These are phyloP conservation scores for Hansenula anomala DNA, from an alignment of 1,139 yeast genomes.

Conservation along the genomic window DNA sequence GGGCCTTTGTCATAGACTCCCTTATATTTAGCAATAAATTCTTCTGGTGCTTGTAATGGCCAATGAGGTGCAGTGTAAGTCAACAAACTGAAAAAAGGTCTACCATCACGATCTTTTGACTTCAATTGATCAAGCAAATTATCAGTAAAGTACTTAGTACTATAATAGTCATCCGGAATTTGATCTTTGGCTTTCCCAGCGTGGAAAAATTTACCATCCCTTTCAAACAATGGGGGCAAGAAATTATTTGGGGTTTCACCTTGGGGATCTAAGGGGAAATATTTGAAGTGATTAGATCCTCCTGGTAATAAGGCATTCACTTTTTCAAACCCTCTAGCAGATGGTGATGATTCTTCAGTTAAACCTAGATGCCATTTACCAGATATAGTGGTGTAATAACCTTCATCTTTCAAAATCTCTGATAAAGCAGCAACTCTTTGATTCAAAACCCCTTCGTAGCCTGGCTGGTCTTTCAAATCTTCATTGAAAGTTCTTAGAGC, in stretches of 20 bases:
- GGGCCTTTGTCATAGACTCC: conserved; percentile 50
- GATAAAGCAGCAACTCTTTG: conserved; percentile 49
- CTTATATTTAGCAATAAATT: conserved; percentile 40
- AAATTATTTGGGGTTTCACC: conserved; percentile 14
- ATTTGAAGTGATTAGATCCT: conserved; percentile 54
- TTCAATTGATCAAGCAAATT: conserved; percentile 35
- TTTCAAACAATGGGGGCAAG: conserved; percentile 20
- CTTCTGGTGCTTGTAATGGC: conserved; percentile 55
- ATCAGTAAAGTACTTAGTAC: conserved; percentile 41
- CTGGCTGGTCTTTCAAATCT: conserved; percentile 41
- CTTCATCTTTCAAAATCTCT: conserved; percentile 41
- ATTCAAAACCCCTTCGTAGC: conserved; percentile 54
- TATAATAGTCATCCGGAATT: conserved; percentile 44
- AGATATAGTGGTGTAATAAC: conserved; percentile 44
- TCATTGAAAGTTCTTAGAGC: conserved; percentile 35
- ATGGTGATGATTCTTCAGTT: conserved; percentile 44
- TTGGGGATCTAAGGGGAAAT: conserved; percentile 31
- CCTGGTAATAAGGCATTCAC: conserved; percentile 51
- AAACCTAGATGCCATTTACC: conserved; percentile 62
- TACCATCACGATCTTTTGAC: conserved; percentile 22
- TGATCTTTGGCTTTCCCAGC: conserved; percentile 13
- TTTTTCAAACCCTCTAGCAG: conserved; percentile 46
- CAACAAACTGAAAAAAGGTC: conserved; percentile 48
- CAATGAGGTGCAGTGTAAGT: conserved; percentile 61
- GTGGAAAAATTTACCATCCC: conserved; percentile 14